These are phyloP conservation scores for Ehretia macrophylla DNA, from an alignment of 257 asterid species.

Conservation along the genomic window DNA sequence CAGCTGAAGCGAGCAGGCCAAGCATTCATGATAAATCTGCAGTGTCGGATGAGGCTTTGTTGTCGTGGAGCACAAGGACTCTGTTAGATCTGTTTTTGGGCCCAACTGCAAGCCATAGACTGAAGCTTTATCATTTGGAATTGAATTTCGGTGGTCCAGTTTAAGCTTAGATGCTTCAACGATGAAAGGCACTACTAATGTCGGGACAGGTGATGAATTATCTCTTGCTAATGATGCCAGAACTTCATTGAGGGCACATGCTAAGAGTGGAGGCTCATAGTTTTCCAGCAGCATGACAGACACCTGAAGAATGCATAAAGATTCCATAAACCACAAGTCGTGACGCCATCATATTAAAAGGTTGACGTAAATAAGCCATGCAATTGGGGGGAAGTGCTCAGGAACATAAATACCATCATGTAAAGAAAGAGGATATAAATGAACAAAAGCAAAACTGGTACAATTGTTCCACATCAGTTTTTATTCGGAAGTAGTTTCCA, in stretches of 20 bases:
- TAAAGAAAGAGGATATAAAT: too few species aligned
- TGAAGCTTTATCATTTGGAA: constrained; percentile 29
- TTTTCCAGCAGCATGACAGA: constrained; percentile 57
- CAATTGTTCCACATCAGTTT: too few species aligned
- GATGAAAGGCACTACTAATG: constrained; percentile 54
- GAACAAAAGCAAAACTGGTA: too few species aligned
- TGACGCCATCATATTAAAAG: too few species aligned
- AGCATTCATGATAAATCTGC: constrained; percentile 59
- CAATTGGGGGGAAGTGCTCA: background rate
- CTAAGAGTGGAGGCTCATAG: constrained; percentile 62
- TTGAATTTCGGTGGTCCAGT: constrained; percentile 34
- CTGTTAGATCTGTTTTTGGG: constrained; percentile 32
- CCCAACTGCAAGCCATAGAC: constrained; percentile 62
- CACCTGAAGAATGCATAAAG: constrained; percentile 37
- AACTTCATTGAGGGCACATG: constrained; percentile 76
- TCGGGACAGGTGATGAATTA: constrained; percentile 41
- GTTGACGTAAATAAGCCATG: background rate
- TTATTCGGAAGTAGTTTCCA: too few species aligned
- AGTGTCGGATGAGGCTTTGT: constrained; percentile 35
- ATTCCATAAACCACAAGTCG: background rate
- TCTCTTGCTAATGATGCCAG: constrained; percentile 48
- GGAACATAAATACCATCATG: too few species aligned
- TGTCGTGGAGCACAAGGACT: constrained; percentile 43
- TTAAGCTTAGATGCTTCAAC: constrained; percentile 64
- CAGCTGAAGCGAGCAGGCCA: constrained; percentile 67